These are phyloP conservation scores for Boletus barrowsii DNA, from an alignment of 768 basidiomycete genomes.

Conservation along the genomic window DNA sequence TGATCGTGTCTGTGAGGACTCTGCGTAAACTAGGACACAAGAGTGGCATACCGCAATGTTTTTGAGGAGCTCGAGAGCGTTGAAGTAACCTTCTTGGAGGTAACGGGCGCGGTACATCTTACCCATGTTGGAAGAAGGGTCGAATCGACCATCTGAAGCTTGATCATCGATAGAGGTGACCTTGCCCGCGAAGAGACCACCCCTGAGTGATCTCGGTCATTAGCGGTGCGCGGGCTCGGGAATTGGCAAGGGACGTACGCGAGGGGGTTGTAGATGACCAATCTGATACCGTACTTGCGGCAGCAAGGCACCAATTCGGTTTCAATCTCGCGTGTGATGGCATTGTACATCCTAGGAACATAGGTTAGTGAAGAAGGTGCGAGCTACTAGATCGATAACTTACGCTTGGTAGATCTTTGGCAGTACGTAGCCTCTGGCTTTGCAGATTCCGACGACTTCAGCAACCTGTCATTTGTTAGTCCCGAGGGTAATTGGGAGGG, in stretches of 20 bases:
- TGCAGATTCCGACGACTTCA: constrained; percentile 57
- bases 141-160: constrained; percentile 41
- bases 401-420: constrained; percentile 58
- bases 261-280: constrained; percentile 57
- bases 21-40: background rate
- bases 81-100: constrained; percentile 40
- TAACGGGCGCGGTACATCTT: constrained; percentile 46
- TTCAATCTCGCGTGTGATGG: constrained; percentile 47
- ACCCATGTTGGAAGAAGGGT: constrained; percentile 36
- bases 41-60: constrained; percentile 36
- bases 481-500: background rate
- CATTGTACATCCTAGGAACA: constrained; percentile 41
- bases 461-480: constrained; percentile 40
- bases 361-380: background rate
- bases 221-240: background rate
- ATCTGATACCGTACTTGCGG: constrained; percentile 53
- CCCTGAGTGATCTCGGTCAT: background rate
- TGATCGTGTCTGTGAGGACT: background rate
- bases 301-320: constrained; percentile 53
- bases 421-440: constrained; percentile 48
- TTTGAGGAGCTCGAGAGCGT: constrained; percentile 41
- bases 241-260: constrained; percentile 32
- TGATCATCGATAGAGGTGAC: constrained; percentile 34
- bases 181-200: constrained; percentile 41
- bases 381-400: constrained; percentile 9